phyloP scores from a whole-genome alignment of 306 rosid species.

The Lablab purpureus region DNA sequence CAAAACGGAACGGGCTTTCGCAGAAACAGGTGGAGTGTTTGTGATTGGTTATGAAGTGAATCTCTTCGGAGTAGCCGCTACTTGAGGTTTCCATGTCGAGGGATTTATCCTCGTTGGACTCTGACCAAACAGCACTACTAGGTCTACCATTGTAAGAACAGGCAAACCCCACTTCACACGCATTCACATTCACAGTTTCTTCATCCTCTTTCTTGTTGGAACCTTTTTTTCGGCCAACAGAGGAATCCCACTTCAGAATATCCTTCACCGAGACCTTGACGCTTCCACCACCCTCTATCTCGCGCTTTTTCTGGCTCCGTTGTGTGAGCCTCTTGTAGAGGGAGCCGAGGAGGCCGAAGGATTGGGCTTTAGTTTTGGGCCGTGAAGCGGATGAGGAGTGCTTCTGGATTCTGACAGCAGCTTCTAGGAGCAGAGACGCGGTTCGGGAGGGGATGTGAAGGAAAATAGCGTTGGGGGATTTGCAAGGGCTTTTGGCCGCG shows the following conservation, averaged over 20 bases:
- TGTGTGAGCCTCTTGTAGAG: constrained; percentile 67
- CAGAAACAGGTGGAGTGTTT: constrained; percentile 50
- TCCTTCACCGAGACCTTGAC: constrained; percentile 54
- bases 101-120: constrained; percentile 60
- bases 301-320: constrained; percentile 50
- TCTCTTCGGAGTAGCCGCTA: constrained; percentile 51
- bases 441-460: constrained; percentile 85
- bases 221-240: constrained; percentile 39
- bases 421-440: constrained; percentile 81
- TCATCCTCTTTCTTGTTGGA: constrained; percentile 23
- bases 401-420: constrained; percentile 87
- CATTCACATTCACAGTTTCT: background rate
- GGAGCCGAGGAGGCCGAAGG: constrained; percentile 72
- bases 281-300: constrained; percentile 43
- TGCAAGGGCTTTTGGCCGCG: constrained; percentile 71
- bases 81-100: constrained; percentile 57
- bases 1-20: constrained; percentile 86
- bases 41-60: constrained; percentile 40
- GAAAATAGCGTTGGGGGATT: constrained; percentile 69
- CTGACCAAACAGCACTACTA: constrained; percentile 71
- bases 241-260: constrained; percentile 55
- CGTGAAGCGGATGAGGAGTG: constrained; percentile 46
- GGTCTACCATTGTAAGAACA: constrained; percentile 52
- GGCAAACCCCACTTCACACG: constrained; percentile 39
- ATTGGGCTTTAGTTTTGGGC: constrained; percentile 51